phyloP scores from a whole-genome alignment of 2,329 filamentous ascomycete genomes.

The Daldinia sp. region DNA sequence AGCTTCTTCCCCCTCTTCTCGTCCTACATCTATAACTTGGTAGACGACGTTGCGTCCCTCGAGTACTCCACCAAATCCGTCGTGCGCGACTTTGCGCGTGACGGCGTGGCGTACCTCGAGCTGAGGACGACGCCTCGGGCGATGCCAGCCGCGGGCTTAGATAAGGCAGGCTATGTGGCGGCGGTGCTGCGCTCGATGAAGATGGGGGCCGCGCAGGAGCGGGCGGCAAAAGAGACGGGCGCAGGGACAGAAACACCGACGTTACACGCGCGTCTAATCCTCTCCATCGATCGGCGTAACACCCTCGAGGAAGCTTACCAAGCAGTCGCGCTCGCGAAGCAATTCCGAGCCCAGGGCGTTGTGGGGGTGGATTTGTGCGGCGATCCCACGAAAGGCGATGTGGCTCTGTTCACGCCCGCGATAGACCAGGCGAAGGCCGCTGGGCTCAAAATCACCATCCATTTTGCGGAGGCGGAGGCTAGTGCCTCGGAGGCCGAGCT shows the following conservation, averaged over 20 bases:
- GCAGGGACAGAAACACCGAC: slow-evolving; percentile 37
- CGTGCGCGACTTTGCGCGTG: slow-evolving; percentile 69
- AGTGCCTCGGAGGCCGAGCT: slow-evolving; percentile 69
- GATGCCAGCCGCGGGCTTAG: slow-evolving; percentile 61
- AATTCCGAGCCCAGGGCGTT: slow-evolving; percentile 62
- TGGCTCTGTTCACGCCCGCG: slow-evolving; percentile 65
- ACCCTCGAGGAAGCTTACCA: slow-evolving; percentile 66
- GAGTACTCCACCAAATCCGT: slow-evolving; percentile 71
- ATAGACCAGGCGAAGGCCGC: slow-evolving; percentile 64
- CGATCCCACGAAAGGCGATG: slow-evolving; percentile 70
- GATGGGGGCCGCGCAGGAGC: slow-evolving; percentile 39
- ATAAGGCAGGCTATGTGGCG: slow-evolving; percentile 70
- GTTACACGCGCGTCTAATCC: slow-evolving; percentile 72
- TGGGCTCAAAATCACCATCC: slow-evolving; percentile 72
- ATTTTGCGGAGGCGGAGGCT: slow-evolving; percentile 76
- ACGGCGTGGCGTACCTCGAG: slow-evolving; percentile 81
- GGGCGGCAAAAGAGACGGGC: no score
- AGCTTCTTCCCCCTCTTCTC: slow-evolving; percentile 83
- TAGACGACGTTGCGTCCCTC: slow-evolving; percentile 68
- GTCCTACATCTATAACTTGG: slow-evolving; percentile 79
- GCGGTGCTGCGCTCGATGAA: slow-evolving; percentile 72
- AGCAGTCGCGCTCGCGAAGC: slow-evolving; percentile 69
- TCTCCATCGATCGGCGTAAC: slow-evolving; percentile 76
- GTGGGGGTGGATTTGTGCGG: slow-evolving; percentile 83
- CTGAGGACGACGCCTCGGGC: slow-evolving; percentile 80